Conservation (phyloP, 768 basidiomycete genomes). For the Podaxis mareebaensis region DNA sequence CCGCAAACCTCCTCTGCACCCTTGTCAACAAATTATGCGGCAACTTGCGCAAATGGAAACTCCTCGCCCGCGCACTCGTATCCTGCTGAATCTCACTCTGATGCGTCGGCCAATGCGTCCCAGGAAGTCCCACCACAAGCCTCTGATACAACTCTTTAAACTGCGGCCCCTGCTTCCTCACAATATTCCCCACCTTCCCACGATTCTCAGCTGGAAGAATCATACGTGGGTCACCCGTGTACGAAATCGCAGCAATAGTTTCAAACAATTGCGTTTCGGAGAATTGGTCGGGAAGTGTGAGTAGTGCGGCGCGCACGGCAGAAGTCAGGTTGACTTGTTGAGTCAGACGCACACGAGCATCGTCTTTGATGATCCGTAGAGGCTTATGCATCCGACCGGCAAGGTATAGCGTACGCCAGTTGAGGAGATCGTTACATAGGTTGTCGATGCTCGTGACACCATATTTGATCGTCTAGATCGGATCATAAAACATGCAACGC, state of each 20-base stretch:
- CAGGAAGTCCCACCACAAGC: slow-evolving; percentile 75
- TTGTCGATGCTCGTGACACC: slow-evolving; percentile 92
- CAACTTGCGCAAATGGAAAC: slow-evolving; percentile 76
- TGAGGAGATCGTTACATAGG: slow-evolving; percentile 85
- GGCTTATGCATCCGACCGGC: slow-evolving; percentile 98
- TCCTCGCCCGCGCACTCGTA: slow-evolving; percentile 60
- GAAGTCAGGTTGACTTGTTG: slow-evolving; percentile 93
- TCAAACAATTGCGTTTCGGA: slow-evolving; percentile 82
- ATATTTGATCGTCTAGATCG: slow-evolving; percentile 85
- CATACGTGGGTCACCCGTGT: slow-evolving; percentile 93
- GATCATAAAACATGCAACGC: slow-evolving; percentile 8
- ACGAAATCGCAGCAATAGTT: slow-evolving; percentile 83
- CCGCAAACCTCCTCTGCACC: slow-evolving; percentile 54
- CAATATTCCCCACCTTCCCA: slow-evolving; percentile 92
- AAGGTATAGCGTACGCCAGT: slow-evolving; percentile 92
- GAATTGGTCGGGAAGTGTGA: slow-evolving; percentile 83
- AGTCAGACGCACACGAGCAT: slow-evolving; percentile 87
- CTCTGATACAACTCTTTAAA: slow-evolving; percentile 88
- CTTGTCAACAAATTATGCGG: slow-evolving; percentile 64
- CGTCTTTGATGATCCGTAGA: slow-evolving; percentile 88
- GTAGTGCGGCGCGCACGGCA: slow-evolving; percentile 86
- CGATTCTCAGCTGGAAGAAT: slow-evolving; percentile 92
- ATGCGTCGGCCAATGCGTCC: slow-evolving; percentile 68
- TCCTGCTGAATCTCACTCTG: slow-evolving; percentile 72
- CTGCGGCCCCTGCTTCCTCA: slow-evolving; percentile 74